phyloP scores from a whole-genome alignment of 352 stramenopile genomes.

The Plasmopara viticola region DNA sequence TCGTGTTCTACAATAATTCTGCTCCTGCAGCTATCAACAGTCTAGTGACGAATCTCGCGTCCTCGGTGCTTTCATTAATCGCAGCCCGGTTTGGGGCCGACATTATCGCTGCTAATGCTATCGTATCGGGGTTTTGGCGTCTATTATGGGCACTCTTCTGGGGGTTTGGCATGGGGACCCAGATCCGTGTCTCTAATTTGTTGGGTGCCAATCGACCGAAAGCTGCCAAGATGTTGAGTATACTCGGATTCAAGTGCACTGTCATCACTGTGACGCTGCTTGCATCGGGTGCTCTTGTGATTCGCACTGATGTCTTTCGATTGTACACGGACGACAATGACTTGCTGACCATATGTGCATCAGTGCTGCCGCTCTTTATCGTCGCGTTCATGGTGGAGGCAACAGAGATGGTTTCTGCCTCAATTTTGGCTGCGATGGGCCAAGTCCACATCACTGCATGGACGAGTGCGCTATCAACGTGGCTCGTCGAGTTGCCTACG shows the following conservation, averaged over 20 bases:
- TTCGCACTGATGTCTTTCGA: conserved; percentile 22
- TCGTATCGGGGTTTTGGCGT: conserved; percentile 25
- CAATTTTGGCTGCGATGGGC: conserved; percentile 22
- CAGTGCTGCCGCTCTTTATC: conserved; percentile 23
- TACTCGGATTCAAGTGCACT: conserved; percentile 23
- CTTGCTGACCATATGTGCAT: conserved; percentile 17
- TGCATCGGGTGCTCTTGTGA: conserved; percentile 13
- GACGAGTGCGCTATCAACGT: conserved; percentile 22
- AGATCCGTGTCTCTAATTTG: conserved; percentile 26
- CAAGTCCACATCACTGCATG: conserved; percentile 23
- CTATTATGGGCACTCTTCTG: conserved; percentile 27
- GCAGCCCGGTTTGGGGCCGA: conserved; percentile 16
- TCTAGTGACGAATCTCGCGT: conserved; percentile 19
- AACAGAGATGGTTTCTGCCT: conserved; percentile 26
- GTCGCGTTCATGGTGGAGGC: conserved; percentile 26
- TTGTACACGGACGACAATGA: conserved; percentile 24
- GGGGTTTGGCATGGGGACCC: conserved; percentile 19
- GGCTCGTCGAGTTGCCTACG: conserved; percentile 19
- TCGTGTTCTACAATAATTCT: conserved; percentile 25
- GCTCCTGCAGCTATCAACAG: conserved; percentile 23
- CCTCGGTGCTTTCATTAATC: conserved; percentile 20
- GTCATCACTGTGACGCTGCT: conserved; percentile 21
- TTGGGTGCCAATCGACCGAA: conserved; percentile 22
- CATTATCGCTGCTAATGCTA: conserved; percentile 23
- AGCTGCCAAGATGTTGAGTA: conserved; percentile 17